These are phyloP conservation scores for Chenopodium album DNA, from an alignment of 148 eudicot genomes.

Conservation along the genomic window DNA sequence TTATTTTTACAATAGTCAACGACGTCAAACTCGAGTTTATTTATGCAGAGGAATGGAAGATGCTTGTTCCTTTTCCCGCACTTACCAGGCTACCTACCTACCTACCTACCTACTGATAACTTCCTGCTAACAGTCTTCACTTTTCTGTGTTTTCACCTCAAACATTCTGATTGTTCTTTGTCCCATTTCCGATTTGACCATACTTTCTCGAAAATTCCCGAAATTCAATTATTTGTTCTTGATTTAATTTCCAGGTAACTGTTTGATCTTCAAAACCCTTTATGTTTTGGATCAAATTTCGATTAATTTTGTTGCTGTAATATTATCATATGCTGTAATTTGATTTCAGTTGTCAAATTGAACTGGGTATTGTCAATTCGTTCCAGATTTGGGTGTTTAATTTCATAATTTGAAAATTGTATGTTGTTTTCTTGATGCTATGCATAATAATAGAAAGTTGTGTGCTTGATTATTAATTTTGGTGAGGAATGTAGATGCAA, in stretches of 20 bases:
- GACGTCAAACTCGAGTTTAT: too few relatives aligned
- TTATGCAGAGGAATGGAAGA: too few relatives aligned
- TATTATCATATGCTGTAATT: background rate
- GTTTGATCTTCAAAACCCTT: background rate
- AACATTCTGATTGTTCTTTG: background rate
- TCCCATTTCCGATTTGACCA: background rate
- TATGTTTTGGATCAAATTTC: background rate
- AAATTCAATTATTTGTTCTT: background rate
- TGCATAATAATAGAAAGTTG: background rate
- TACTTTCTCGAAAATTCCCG: background rate
- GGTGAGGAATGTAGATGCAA: background rate
- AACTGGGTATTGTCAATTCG: background rate
- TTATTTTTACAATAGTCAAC: too few relatives aligned
- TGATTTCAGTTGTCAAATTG: background rate
- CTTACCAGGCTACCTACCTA: background rate
- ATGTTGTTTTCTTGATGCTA: background rate
- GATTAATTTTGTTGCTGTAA: background rate
- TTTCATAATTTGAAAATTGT: background rate
- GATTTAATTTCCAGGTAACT: background rate
- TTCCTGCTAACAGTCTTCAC: background rate
- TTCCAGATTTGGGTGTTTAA: background rate
- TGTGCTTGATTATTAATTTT: background rate
- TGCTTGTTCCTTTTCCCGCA: background rate
- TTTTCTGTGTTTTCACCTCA: background rate
- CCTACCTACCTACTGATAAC: background rate